Evolutionary conservation across 140 eudicot species (phyloP), one percentile per base, ranked within the genome.

Genomic region (Oenanthe javanica): DNA sequence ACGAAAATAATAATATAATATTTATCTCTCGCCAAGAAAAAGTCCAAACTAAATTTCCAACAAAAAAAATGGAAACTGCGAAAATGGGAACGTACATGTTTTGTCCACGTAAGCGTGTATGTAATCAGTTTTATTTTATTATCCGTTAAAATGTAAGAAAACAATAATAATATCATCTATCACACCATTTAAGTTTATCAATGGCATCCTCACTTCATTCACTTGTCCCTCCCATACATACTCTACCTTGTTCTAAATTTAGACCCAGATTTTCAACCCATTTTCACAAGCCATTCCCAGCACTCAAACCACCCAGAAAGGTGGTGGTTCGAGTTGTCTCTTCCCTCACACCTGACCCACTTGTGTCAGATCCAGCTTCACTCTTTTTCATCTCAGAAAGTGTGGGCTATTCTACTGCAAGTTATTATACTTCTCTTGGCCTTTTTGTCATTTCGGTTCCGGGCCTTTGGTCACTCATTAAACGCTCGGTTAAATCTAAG

Each of bases 391-490:
- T 89, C 61, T 96, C 91, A 46, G 98, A 87, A 18, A 83, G 82
- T 38, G 87, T 77, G 5, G 96, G 97, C 18, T 94, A 94, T 82
- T 94, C 98, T 2, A 77, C 55, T 52, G 97, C 97, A 36, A 92
- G 98, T 81, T 94, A 92, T 82, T 94, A 94, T 86, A 94, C 98
- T 80, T 94, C 97, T 70, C 79, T 94, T 12, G 98, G 97, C 75
- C 86, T 94, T 52, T 94, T 94, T 77, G 93, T 94, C 81, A 94
- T 94, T 51, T 94, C 97, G 13, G 97, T 94, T 67, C 97, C 98
- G 1, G 98, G 98, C 4, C 93, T 94, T 55, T 94, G 98, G 98
- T 94, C 98, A 38, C 98, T 94, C 79, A 94, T 94, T 80, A 92
- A 94, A 71, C 96, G 97, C 75, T 94, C 98, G 38, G 97, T 94